Evolutionary conservation across 2,329 filamentous ascomycete species (phyloP), one percentile per base, ranked within the genome.

Genomic region (Colletotrichum liriopes): DNA sequence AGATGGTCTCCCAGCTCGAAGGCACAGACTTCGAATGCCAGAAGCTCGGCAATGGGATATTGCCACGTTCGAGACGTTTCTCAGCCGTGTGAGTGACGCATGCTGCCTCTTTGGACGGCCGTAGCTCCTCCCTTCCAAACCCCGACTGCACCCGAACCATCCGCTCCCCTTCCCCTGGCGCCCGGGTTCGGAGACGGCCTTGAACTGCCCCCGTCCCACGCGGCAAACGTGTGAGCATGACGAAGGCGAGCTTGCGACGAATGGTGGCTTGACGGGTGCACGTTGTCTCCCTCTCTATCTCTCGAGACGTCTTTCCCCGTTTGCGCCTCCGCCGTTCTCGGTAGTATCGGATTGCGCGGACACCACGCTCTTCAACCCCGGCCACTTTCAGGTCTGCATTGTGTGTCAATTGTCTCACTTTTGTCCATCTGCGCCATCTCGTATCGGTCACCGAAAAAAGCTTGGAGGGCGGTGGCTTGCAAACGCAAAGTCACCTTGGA

Each of bases 221-320:
- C 51, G 51, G 51, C 16, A 35, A 54, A 35, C 26, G 49, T 18
- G 49, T 26, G 2, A 51, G 29, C 18, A 23, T 23, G 35, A 26
- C 54, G n/a, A 20, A 41, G 32, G 32, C 37, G 35, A 58, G 54
- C 20, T 58, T 58, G 20, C 41, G 59, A 37, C 59, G 12, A 37
- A 62, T 62, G 43, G 32, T 62, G 59, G 59, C 59, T 62, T 37
- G 59, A 62, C 59, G n/a, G 43, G 11, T 51, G 43, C 43, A 62
- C 59, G 59, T 58, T 45, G 32, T 29, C 49, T 20, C 52, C 11
- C 39, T 32, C 39, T 14, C 23, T 2, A 8, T 37, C 35, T 2
- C 35, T 11, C 7, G 35, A 37, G 35, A 37, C 35, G 8, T 37
- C 8, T 45, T 43, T n/a, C 29, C 51, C 51, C 51, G 37, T 39